Base-by-base conservation (phyloP, 257 asterid genomes). In the Solanum appendiculatum region DNA sequence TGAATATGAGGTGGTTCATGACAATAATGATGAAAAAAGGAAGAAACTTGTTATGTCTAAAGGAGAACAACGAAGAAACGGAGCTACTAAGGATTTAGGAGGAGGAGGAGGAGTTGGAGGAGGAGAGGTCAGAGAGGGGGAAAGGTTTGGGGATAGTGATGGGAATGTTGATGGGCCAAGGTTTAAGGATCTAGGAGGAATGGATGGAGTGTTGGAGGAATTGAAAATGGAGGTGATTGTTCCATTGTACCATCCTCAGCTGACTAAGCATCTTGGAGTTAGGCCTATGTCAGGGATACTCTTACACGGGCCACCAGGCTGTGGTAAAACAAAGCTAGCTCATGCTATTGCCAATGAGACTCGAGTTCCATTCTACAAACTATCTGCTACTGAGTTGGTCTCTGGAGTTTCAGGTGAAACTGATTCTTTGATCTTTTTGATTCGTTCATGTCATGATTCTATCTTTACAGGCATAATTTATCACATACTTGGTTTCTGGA, bases 331-430 rank as follows among this genome's bases (percentile, higher is more conserved):
- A 8, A 94, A 86, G 90, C 93, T 97, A 89, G 98, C 98, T 90
- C 96, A 93, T 73, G 99, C 99, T 69, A 94, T 97, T 91, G 99
- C 99, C 60, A 97, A 97, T 88, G 99, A 97, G 88, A 89, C 98
- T 6, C 92, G 98, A 9, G 93, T 92, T 23, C 95, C 98, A 27
- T 97, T 97, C 89, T 94, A 94, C 90, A 89, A 92, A 90, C 93
- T 94, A 70, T 95, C 97, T 82, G 98, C 99, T 74, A 93, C 99
- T 42, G 98, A 94, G 89, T 87, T 97, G 94, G 98, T 95, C 33
- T 95, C 99, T 70, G 99, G 98, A 56, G 92, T 97, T 85, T 94
- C 98, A 90, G 99, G 84, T 78, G 25, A 44, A 48, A 23, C 23
- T 72, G 60, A 15, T 10, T 44, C 54, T 66, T 10, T 86, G 46